These are phyloP conservation scores for Metschnikowia gelsemii DNA, from an alignment of 805 yeast species.

Conservation along the genomic window DNA sequence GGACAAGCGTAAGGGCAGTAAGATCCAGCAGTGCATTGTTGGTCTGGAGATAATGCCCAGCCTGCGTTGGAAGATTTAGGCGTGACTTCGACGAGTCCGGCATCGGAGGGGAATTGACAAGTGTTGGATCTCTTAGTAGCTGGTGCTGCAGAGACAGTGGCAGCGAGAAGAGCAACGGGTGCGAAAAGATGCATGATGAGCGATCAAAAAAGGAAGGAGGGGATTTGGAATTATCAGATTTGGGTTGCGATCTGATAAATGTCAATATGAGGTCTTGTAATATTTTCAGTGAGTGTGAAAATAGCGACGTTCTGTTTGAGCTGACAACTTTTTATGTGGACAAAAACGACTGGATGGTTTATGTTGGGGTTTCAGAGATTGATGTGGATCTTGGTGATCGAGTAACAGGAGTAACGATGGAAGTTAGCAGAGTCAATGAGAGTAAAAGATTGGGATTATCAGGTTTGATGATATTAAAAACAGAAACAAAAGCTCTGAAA, in stretches of 20 bases:
- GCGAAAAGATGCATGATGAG: no score
- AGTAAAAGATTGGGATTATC: background rate
- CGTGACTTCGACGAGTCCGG: constrained; percentile 71
- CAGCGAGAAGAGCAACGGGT: constrained; percentile 22
- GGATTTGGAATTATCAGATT: no score
- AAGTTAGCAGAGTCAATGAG: no score
- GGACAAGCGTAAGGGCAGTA: constrained; percentile 93
- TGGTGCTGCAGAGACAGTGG: constrained; percentile 27
- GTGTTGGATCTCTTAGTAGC: constrained; percentile 37
- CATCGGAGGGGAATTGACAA: constrained; percentile 67
- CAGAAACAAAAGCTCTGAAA: background rate
- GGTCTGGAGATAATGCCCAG: constrained; percentile 84
- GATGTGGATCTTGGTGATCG: background rate
- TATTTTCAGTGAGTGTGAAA: no score
- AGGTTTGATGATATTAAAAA: background rate
- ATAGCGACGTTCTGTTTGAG: no score
- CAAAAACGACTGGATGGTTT: no score
- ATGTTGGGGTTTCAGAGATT: background rate
- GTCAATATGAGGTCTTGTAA: no score
- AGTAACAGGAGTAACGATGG: background rate
- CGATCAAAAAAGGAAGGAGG: no score
- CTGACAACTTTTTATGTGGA: no score
- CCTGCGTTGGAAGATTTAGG: constrained; percentile 62
- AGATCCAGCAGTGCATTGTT: constrained; percentile 66
- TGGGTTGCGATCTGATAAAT: no score